A percentile compares a stretch with the other conserved stretches of the same genome.
Evolutionary conservation across 192 early-diverging fungal species (phyloP).

Genomic region (Umbelopsis isabellina): DNA sequence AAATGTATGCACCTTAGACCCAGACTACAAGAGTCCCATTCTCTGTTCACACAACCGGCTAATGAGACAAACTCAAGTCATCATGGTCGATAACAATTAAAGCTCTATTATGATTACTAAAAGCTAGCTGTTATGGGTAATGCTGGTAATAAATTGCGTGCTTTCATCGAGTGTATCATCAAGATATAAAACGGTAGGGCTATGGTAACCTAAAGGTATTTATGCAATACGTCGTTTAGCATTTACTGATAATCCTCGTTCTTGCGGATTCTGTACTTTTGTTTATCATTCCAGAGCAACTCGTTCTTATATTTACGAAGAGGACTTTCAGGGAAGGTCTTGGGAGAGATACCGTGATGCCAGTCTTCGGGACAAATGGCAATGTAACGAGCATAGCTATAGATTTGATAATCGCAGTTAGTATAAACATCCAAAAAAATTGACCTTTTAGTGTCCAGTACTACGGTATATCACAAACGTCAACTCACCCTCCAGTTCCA

Average conservation of each 20-base stretch:
- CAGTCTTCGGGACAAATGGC: constrained; percentile 49
- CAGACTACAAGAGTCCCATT: no score
- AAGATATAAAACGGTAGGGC: no score
- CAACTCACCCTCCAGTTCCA: constrained; percentile 37
- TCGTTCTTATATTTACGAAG: constrained; percentile 39
- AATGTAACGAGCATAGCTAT: constrained; percentile 51
- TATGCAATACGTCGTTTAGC: no score
- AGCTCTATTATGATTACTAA: no score
- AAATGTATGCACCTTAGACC: no score
- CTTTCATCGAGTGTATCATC: no score
- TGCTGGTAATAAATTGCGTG: no score
- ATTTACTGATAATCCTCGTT: constrained; percentile 14
- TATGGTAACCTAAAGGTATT: no score
- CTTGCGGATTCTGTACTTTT: constrained; percentile 16
- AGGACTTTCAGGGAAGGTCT: constrained; percentile 43
- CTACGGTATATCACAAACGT: background rate
- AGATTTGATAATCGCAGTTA: background rate
- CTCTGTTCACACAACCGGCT: no score
- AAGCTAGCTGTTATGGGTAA: no score
- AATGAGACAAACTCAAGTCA: no score
- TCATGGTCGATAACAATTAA: no score
- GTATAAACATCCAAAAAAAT: background rate
- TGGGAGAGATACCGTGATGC: constrained; percentile 43
- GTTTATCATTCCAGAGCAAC: constrained; percentile 37
- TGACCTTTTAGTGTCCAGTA: background rate